Conservation (phyloP, 768 basidiomycete genomes). For the Gloeopeniophorella convolvens region DNA sequence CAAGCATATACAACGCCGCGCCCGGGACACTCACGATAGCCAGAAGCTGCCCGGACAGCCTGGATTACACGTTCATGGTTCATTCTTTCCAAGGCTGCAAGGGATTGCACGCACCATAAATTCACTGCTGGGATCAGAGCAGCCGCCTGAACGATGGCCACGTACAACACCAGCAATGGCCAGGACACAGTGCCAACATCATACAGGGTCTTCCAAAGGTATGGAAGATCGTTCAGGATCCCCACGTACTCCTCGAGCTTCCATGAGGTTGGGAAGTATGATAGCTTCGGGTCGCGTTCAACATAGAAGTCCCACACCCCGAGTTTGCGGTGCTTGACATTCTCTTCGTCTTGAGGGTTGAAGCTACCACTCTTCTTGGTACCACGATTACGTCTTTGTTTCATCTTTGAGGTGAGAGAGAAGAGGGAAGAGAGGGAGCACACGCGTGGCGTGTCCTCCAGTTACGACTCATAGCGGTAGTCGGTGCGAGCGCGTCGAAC, state of each 20-base stretch:
- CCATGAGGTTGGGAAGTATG: slow-evolving; percentile 33
- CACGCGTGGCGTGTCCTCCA: not conserved
- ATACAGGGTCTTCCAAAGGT: slow-evolving; percentile 53
- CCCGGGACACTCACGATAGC: slow-evolving; percentile 21
- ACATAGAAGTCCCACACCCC: slow-evolving; percentile 80
- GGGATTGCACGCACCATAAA: slow-evolving; percentile 1
- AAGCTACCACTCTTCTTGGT: not conserved
- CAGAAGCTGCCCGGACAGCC: slow-evolving; percentile 13
- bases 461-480: not conserved
- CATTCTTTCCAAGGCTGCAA: not conserved
- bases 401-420: not conserved
- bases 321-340: slow-evolving; percentile 51
- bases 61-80: not conserved
- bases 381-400: not conserved
- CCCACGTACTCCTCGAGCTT: slow-evolving; percentile 43
- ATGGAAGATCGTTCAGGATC: slow-evolving; percentile 47
- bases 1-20: not conserved
- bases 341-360: not conserved
- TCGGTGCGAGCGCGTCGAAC: too few species aligned
- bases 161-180: slow-evolving; percentile 6
- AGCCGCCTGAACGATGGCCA: not conserved
- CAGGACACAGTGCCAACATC: slow-evolving; percentile 9
- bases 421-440: not conserved
- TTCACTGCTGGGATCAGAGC: slow-evolving; percentile 8
- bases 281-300: slow-evolving; percentile 39